Evolutionary conservation across 805 yeast species (phyloP).

Genomic region (Cephaloascus fragrans): DNA sequence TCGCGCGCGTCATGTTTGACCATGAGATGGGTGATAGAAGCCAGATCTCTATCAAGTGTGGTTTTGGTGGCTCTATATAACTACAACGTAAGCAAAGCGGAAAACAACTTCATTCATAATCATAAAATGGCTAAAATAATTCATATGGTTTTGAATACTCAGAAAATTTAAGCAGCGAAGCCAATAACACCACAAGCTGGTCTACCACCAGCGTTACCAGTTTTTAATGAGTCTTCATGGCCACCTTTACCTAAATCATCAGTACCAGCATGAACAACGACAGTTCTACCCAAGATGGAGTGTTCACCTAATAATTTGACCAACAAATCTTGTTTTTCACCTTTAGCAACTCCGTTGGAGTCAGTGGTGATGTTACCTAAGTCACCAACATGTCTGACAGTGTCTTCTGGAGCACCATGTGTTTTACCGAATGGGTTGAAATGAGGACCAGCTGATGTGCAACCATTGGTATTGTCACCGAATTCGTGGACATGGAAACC

Average conservation of each 20-base stretch:
- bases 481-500: conserved; percentile 98
- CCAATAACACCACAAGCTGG: conserved; percentile 99
- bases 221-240: conserved; percentile 80
- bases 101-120: too few species aligned
- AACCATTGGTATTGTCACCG: conserved; percentile 99
- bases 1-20: too few species aligned
- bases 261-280: conserved; percentile 85
- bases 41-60: too few species aligned
- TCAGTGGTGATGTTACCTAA: conserved; percentile 92
- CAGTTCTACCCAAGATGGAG: conserved; percentile 90
- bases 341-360: conserved; percentile 83
- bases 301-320: conserved; percentile 79
- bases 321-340: conserved; percentile 66
- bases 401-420: conserved; percentile 89
- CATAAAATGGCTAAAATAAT: too few species aligned
- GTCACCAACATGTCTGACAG: conserved; percentile 85
- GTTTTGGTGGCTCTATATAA: too few species aligned
- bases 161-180: too few species aligned
- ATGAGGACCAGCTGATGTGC: conserved; percentile 98
- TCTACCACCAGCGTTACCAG: conserved; percentile 98
- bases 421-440: conserved; percentile 82
- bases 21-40: too few species aligned
- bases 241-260: conserved; percentile 96
- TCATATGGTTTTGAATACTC: too few species aligned
- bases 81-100: too few species aligned